These are phyloP conservation scores for Xylaria sp. DNA, from an alignment of 2,329 filamentous ascomycete species.

Conservation along the genomic window DNA sequence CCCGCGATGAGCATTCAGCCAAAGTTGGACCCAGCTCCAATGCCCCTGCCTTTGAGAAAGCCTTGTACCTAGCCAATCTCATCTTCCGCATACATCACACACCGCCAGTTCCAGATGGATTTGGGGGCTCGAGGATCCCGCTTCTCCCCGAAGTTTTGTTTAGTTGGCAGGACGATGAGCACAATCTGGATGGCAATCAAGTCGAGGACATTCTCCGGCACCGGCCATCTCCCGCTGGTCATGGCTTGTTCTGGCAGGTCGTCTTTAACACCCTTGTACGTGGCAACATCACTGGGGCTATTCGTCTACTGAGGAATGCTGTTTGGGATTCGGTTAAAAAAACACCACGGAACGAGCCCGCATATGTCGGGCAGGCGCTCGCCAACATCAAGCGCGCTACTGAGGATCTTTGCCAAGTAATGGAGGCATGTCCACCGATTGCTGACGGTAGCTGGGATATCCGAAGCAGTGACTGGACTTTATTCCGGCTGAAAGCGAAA, in stretches of 20 bases:
- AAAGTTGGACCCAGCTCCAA: constrained; percentile 74
- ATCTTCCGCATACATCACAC: constrained; percentile 83
- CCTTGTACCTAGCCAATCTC: constrained; percentile 80
- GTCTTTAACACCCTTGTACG: constrained; percentile 80
- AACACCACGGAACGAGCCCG: constrained; percentile 70
- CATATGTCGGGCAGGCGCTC: constrained; percentile 81
- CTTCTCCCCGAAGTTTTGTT: constrained; percentile 82
- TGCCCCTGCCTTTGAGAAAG: constrained; percentile 75
- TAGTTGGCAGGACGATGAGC: constrained; percentile 82
- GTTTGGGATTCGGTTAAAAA: constrained; percentile 82
- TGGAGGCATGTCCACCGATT: constrained; percentile 78
- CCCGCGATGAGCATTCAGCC: constrained; percentile 65
- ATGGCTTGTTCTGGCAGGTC: constrained; percentile 85
- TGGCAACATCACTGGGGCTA: constrained; percentile 75
- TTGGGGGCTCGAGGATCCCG: constrained; percentile 54
- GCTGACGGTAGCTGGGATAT: constrained; percentile 81
- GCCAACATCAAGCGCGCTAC: constrained; percentile 80
- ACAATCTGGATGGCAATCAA: constrained; percentile 77
- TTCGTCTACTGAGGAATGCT: constrained; percentile 76
- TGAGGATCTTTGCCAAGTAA: constrained; percentile 72
- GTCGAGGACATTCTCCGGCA: constrained; percentile 70
- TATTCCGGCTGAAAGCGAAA: constrained; percentile 81
- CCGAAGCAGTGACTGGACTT: constrained; percentile 80
- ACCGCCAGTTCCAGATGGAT: constrained; percentile 55
- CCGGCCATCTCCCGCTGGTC: constrained; percentile 78